phyloP scores from a whole-genome alignment of 352 stramenopile genomes.

The Globisporangium ultimum region DNA sequence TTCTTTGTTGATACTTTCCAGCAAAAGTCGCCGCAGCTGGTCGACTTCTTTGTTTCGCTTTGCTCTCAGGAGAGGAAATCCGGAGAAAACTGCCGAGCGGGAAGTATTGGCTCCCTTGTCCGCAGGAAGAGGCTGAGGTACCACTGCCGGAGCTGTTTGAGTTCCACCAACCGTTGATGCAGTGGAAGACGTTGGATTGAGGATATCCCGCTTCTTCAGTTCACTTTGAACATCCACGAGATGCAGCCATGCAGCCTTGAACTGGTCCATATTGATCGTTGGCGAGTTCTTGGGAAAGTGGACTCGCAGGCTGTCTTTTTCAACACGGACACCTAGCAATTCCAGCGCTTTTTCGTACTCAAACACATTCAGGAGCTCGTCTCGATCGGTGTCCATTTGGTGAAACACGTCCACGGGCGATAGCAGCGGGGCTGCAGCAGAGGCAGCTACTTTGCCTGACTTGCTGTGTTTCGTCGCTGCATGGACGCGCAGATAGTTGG shows the following conservation, averaged over 20 bases:
- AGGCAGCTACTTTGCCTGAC: background rate
- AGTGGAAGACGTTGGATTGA: too few species aligned
- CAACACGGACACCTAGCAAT: conserved; percentile 30
- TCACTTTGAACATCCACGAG: conserved; percentile 46
- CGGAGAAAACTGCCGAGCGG: background rate
- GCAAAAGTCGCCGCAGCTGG: conserved; percentile 25
- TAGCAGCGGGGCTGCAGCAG: conserved; percentile 14
- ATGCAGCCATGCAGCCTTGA: conserved; percentile 51
- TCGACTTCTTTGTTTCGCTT: conserved; percentile 19
- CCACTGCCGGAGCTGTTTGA: background rate
- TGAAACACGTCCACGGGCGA: conserved; percentile 60
- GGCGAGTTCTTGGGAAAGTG: conserved; percentile 33
- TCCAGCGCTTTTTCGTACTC: conserved; percentile 66
- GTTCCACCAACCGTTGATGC: background rate
- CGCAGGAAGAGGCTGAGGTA: background rate
- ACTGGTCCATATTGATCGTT: conserved; percentile 44
- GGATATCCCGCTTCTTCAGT: conserved; percentile 34
- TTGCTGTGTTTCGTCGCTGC: conserved; percentile 12
- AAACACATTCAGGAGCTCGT: conserved; percentile 57
- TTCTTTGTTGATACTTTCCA: conserved; percentile 34
- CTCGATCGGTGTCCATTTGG: conserved; percentile 54
- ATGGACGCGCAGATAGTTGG: conserved; percentile 50
- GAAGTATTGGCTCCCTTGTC: background rate
- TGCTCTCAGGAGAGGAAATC: background rate
- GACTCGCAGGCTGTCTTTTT: conserved; percentile 16